Base-by-base conservation (phyloP, 805 yeast species). In the Limtongia smithiae region DNA sequence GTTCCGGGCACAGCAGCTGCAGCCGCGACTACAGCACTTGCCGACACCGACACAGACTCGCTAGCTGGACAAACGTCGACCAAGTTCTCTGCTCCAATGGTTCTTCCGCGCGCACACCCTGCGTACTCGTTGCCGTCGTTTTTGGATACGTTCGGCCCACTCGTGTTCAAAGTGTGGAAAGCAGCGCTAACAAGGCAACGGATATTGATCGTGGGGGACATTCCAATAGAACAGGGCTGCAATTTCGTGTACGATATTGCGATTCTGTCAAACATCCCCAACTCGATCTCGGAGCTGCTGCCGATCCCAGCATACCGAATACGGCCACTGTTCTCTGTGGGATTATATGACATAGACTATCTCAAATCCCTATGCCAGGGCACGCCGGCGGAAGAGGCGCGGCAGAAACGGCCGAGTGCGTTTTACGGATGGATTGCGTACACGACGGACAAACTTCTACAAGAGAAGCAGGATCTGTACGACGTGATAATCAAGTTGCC, bases 101-200 rank as follows among this genome's bases (percentile, higher is more conserved):
- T 49, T 17, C 42, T 48, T 1, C 55, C 57, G 12, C 24, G 28
- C 22, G 20, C 50, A 63, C 64, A 67, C 58, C 68, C 78, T 3
- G 65, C 72, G 14, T 62, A 67, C 39, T 62, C 71, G 11, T 65
- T 67, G 9, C 55, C 77, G 1, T 64, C 68, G 11, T 65, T 81
- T 33, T 59, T 83, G 38, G 70, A 74, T 25, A 60, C 64, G 1
- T 66, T 81, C 44, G 90, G 94, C 0, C 90, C 93, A 0, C 67
- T 82, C 42, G 68, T 81, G 2, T 84, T 82, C 60, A 76, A 72
- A 34, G 63, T 82, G 3, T 85, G 83, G 80, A 83, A 81, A 65
- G 71, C 79, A 30, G 76, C 81, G 2, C 65, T 85, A 34, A 61
- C 82, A 30, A 68, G 93, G 17, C 75, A 79, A 50, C 68, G 79